A percentile compares a stretch with the other conserved stretches of the same genome.
phyloP scores from a whole-genome alignment of 2,329 filamentous ascomycete genomes.

The Pezizomycotina sp. region DNA sequence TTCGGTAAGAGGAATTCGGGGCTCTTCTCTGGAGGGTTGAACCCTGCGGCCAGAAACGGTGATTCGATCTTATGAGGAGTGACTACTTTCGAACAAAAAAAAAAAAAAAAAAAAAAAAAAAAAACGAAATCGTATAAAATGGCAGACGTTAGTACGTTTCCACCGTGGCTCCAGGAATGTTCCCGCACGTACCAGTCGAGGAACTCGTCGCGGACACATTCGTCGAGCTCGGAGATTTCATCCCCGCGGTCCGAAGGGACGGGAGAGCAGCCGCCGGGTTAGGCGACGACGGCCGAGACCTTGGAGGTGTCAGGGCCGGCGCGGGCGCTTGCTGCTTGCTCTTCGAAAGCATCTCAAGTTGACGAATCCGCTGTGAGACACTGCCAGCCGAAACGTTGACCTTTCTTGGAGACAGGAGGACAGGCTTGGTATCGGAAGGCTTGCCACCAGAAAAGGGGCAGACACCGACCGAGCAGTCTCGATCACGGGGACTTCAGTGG shows the following conservation, averaged over 20 bases:
- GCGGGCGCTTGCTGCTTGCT: slow-evolving; percentile 26
- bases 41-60: slow-evolving; percentile 14
- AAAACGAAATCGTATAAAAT: slow-evolving; percentile 8
- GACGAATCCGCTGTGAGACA: slow-evolving; percentile 88
- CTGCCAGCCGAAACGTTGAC: slow-evolving; percentile 49
- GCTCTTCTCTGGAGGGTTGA: too few relatives aligned
- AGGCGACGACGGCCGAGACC: slow-evolving; percentile 39
- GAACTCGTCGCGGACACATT: slow-evolving; percentile 25
- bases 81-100: background rate
- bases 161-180: background rate
- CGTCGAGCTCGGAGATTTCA: slow-evolving; percentile 27
- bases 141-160: slow-evolving; percentile 10
- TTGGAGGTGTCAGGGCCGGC: slow-evolving; percentile 29
- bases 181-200: background rate
- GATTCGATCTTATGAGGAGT: slow-evolving; percentile 14
- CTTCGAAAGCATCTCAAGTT: slow-evolving; percentile 61
- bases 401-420: slow-evolving; percentile 49
- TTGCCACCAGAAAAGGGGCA: slow-evolving; percentile 37
- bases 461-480: slow-evolving; percentile 40
- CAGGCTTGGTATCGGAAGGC: slow-evolving; percentile 36
- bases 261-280: slow-evolving; percentile 38
- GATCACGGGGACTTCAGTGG: slow-evolving; percentile 33
- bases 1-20: slow-evolving; percentile 7
- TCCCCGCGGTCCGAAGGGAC: slow-evolving; percentile 21
- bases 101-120: slow-evolving; percentile 1